These are phyloP conservation scores for Narthecium ossifragum DNA, from an alignment of 106 monocot genomes.

Conservation along the genomic window DNA sequence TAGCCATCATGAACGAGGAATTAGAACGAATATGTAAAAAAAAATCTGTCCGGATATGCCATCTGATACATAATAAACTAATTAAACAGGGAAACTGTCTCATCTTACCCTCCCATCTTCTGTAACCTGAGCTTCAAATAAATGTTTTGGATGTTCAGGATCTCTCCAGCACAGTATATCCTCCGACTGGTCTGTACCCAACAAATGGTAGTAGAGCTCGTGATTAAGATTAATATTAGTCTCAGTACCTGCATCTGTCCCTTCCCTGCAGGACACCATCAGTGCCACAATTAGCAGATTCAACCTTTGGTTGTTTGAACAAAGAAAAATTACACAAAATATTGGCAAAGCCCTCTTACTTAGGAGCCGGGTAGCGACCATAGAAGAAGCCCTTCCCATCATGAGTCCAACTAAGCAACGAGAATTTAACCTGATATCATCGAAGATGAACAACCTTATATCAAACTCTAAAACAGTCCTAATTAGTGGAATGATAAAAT, in stretches of 20 bases:
- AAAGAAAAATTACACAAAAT: neutral
- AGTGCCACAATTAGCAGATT: too few species aligned
- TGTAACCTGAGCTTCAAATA: constrained; percentile 42
- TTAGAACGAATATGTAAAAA: neutral
- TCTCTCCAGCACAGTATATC: constrained; percentile 93
- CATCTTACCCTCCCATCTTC: constrained; percentile 87
- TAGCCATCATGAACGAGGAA: too few species aligned
- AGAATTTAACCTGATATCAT: constrained; percentile 78
- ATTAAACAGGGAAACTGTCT: too few species aligned
- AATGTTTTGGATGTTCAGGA: constrained; percentile 66
- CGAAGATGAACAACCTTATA: neutral
- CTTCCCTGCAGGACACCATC: constrained; percentile 27
- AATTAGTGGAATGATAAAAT: neutral
- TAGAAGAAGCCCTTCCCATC: constrained; percentile 97
- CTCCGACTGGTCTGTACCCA: constrained; percentile 88
- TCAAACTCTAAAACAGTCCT: neutral
- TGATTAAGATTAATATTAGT: constrained; percentile 85
- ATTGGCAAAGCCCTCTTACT: constrained; percentile 32
- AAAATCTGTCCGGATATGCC: too few species aligned
- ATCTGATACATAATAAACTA: too few species aligned
- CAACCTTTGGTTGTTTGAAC: too few species aligned
- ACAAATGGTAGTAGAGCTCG: constrained; percentile 78
- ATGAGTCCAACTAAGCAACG: constrained; percentile 78
- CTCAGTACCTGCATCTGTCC: constrained; percentile 85
- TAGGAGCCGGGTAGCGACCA: constrained; percentile 75